phyloP scores from a whole-genome alignment of 169 alveolate species.

The Plasmodium gonderi region DNA sequence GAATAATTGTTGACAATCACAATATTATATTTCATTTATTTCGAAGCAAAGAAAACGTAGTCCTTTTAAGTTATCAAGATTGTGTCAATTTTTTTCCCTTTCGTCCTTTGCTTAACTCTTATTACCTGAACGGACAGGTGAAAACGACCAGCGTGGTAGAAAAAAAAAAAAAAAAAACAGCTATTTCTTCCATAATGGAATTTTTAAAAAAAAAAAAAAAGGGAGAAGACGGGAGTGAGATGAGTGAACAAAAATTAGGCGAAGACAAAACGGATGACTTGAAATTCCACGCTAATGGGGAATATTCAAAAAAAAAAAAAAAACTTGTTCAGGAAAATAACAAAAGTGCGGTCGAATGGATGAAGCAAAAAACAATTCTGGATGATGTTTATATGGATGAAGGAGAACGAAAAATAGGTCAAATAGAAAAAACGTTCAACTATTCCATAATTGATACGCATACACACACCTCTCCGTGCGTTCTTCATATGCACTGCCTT shows the following conservation, averaged over 20 bases:
- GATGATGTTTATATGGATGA: constrained; percentile 45
- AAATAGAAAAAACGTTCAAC: constrained; percentile 64
- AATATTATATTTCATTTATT: constrained; percentile 56
- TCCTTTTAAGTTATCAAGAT: constrained; percentile 19
- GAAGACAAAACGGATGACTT: neutral
- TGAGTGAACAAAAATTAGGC: neutral
- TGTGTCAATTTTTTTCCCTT: constrained; percentile 50
- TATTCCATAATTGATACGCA: constrained; percentile 54
- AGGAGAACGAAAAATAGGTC: constrained; percentile 30
- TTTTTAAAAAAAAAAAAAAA: constrained; percentile 19
- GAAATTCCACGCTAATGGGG: neutral
- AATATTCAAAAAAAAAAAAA: neutral
- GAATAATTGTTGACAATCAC: constrained; percentile 65
- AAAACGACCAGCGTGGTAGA: neutral
- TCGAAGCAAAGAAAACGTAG: constrained; percentile 23
- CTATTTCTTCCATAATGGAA: neutral
- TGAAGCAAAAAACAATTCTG: constrained; percentile 31
- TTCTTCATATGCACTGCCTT: constrained; percentile 66
- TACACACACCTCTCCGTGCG: constrained; percentile 60
- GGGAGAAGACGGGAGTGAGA: neutral
- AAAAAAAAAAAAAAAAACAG: neutral
- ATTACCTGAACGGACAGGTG: constrained; percentile 14
- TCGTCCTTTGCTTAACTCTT: constrained; percentile 21
- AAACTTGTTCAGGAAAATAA: neutral
- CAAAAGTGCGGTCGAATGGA: constrained; percentile 19